These are phyloP conservation scores for Phlebiopsis flavidoalba DNA, from an alignment of 768 basidiomycete species.

Conservation along the genomic window DNA sequence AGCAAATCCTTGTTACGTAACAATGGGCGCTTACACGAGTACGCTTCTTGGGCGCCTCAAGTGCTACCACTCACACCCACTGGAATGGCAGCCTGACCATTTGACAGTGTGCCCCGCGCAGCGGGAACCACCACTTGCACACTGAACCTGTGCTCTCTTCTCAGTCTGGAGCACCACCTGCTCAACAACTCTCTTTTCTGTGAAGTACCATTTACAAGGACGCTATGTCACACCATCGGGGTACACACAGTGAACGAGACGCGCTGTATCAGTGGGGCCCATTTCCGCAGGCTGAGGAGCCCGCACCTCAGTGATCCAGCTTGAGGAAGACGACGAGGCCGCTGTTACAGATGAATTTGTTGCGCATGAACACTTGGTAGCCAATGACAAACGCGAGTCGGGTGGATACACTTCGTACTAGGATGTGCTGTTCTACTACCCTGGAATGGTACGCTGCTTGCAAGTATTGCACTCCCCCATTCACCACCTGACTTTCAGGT, in stretches of 20 bases:
- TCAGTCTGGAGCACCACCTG: background rate
- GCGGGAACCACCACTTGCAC: background rate
- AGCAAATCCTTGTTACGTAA: background rate
- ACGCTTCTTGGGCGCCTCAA: background rate
- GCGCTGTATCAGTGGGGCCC: conserved; percentile 13
- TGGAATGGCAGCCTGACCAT: background rate
- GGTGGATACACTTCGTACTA: conserved; percentile 66
- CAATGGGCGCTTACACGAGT: background rate
- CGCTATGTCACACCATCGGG: conserved; percentile 6
- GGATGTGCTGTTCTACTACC: conserved; percentile 79
- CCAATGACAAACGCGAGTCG: conserved; percentile 40
- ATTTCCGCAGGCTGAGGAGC: conserved; percentile 6
- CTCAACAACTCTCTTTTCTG: too few species aligned
- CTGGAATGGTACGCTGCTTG: conserved; percentile 72
- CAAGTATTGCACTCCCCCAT: background rate
- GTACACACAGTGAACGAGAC: background rate
- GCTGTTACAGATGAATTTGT: conserved; percentile 5
- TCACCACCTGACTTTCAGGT: conserved; percentile 4
- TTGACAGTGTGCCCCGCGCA: background rate
- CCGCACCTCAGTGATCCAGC: background rate
- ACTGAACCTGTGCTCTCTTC: background rate
- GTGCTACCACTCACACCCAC: too few species aligned
- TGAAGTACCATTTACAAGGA: background rate
- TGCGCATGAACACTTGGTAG: conserved; percentile 15
- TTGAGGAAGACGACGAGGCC: conserved; percentile 11